Conservation (phyloP, 768 basidiomycete genomes). For the Phanerochaete carnosa region DNA sequence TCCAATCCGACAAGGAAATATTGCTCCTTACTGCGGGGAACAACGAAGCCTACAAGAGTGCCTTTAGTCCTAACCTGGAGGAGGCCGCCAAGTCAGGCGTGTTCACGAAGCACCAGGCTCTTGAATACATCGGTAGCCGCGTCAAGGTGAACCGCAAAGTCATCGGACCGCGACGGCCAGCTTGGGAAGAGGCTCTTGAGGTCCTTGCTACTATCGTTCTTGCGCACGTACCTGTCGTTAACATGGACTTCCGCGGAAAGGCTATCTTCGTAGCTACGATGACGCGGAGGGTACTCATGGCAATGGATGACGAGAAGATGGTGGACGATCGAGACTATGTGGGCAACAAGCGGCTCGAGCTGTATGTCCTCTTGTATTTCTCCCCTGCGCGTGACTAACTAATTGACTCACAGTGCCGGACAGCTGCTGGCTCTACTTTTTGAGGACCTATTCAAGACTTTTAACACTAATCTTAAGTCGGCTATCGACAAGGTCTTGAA, state of each 20-base stretch:
- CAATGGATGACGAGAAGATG: constrained; percentile 94
- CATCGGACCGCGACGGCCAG: constrained; percentile 77
- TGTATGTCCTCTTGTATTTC: constrained; percentile 55
- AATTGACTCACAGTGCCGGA: constrained; percentile 65
- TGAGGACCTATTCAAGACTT: constrained; percentile 98
- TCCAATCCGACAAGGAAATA: constrained; percentile 98
- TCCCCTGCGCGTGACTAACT: not conserved
- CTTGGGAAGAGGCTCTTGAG: constrained; percentile 94
- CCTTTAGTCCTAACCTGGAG: constrained; percentile 90
- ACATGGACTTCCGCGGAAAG: constrained; percentile 88
- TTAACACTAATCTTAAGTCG: constrained; percentile 92
- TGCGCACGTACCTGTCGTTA: constrained; percentile 90
- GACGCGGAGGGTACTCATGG: constrained; percentile 94
- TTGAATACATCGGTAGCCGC: constrained; percentile 92
- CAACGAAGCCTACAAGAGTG: constrained; percentile 80
- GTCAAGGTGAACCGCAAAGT: constrained; percentile 85
- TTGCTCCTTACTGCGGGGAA: constrained; percentile 90
- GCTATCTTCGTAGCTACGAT: constrained; percentile 97
- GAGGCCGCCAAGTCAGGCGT: constrained; percentile 90
- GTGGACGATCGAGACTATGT: constrained; percentile 99
- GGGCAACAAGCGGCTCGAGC: constrained; percentile 96
- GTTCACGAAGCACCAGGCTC: constrained; percentile 89
- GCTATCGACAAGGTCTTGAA: constrained; percentile 97
- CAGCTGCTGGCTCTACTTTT: constrained; percentile 94
- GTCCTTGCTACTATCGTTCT: constrained; percentile 97